Evolutionary conservation across 768 basidiomycete species (phyloP), one percentile per base, ranked within the genome.

Genomic region (Hemileccinum impolitum): DNA sequence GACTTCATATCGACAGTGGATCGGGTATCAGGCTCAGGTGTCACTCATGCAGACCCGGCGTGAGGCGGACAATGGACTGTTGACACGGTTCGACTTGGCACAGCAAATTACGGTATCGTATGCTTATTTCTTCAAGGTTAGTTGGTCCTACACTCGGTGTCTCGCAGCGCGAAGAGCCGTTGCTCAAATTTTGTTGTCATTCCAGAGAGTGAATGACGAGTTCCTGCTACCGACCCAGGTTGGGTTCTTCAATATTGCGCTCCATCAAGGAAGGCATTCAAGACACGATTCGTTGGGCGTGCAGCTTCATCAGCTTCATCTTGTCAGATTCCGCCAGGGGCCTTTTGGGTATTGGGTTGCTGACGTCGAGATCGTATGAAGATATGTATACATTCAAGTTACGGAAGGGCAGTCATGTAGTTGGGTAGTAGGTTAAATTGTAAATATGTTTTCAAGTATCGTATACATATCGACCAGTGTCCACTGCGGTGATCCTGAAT

Each of bases 211-310:
- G 18, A 41, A 47, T 6, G 12, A 17, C 4, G 9, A 32, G 17
- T 8, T 14, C 2, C 3, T 45, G 23, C 15, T 52, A 9, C 51
- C 51, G 1, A 23, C 3, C 9, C 4, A 32, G 0, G 4, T 43
- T 2, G 51, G 51, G 3, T 43, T 43, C 11, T 47, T 38, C 30
- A 52, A 52, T 14, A 47, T 52, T 10, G 34, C 45, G 1, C 41
- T 52, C 10, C 51, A 52, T 28, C 51, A 46, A 39, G 36, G 51
- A 10, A 13, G 2, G 3, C 37, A 47, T 13, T 35, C 37, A 1
- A 43, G 40, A 25, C 6, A 3, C 2, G 51, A 43, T 30, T 52
- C 46, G 18, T 35, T 52, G 17, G 51, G 42, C n/a, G 17, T 52
- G 6, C 45, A 43, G 23, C 11, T 52, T 3, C 17, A 14, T 21